Conservation (phyloP, 176 grass and related monocot species). For the Juncus inflexus region DNA sequence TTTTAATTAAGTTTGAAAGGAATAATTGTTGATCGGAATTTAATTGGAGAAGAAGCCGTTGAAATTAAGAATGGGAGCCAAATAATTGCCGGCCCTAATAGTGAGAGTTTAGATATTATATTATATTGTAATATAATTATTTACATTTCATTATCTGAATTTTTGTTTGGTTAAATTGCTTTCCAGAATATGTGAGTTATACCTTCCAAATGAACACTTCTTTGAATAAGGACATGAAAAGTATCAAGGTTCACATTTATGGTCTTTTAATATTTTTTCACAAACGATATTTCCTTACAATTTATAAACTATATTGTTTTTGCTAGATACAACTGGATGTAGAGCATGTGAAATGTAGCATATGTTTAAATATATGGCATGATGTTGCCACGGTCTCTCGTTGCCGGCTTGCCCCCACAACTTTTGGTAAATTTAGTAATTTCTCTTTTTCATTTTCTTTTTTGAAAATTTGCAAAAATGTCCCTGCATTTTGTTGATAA, state of each 20-base stretch:
- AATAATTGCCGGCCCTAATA: conserved; percentile 76
- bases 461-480: too few relatives aligned
- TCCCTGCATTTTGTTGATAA: too few relatives aligned
- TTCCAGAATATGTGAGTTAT: conserved; percentile 59
- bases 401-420: conserved; percentile 96
- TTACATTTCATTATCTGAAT: not conserved
- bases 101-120: conserved; percentile 40
- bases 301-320: conserved; percentile 17
- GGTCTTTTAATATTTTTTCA: conserved; percentile 7
- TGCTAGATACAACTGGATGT: conserved; percentile 75
- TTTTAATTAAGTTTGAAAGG: conserved; percentile 55
- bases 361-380: conserved; percentile 97
- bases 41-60: conserved; percentile 56
- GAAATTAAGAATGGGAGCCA: conserved; percentile 61
- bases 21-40: conserved; percentile 73
- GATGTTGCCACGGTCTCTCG: conserved; percentile 94
- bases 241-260: conserved; percentile 41
- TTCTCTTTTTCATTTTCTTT: too few relatives aligned
- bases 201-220: conserved; percentile 56
- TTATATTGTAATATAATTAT: not conserved
- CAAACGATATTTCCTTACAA: conserved; percentile 25
- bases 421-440: conserved; percentile 52
- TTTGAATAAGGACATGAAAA: conserved; percentile 41
- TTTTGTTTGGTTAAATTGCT: not conserved
- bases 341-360: conserved; percentile 97